phyloP scores from a whole-genome alignment of 2,329 filamentous ascomycete species.

The Ascochyta clinopodiicola region DNA sequence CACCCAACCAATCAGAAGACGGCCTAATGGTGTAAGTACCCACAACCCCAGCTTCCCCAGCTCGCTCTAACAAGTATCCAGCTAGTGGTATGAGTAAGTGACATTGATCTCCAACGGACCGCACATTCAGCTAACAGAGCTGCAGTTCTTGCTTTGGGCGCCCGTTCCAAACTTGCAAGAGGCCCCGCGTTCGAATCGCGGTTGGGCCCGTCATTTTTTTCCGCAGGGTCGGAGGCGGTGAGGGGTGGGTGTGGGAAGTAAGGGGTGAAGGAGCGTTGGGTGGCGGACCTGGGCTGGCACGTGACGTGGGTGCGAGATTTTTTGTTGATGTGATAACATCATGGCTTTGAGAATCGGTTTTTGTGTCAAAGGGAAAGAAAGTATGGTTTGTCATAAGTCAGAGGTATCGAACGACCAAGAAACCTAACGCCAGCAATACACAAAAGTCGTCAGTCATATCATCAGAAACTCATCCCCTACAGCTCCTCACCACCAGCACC shows the following conservation, averaged over 20 bases:
- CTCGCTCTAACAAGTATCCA: neutral
- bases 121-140: neutral
- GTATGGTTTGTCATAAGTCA: neutral
- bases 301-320: too few relatives aligned
- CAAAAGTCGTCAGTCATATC: neutral
- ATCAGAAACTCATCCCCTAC: neutral
- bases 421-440: slow-evolving; percentile 1
- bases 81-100: neutral
- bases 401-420: slow-evolving; percentile 9
- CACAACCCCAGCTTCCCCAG: neutral
- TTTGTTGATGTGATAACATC: too few relatives aligned
- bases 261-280: neutral
- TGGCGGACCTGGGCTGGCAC: too few relatives aligned
- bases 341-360: neutral
- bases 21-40: neutral
- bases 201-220: slow-evolving; percentile 1
- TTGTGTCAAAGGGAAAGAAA: neutral
- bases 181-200: slow-evolving; percentile 2
- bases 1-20: neutral
- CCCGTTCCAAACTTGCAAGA: slow-evolving; percentile 26
- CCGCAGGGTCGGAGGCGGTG: neutral
- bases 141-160: neutral
- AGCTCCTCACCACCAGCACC: slow-evolving; percentile 10
- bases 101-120: neutral
- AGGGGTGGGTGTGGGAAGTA: neutral